These are phyloP conservation scores for Phytopythium helicoides DNA, from an alignment of 352 stramenopile species.

Conservation along the genomic window DNA sequence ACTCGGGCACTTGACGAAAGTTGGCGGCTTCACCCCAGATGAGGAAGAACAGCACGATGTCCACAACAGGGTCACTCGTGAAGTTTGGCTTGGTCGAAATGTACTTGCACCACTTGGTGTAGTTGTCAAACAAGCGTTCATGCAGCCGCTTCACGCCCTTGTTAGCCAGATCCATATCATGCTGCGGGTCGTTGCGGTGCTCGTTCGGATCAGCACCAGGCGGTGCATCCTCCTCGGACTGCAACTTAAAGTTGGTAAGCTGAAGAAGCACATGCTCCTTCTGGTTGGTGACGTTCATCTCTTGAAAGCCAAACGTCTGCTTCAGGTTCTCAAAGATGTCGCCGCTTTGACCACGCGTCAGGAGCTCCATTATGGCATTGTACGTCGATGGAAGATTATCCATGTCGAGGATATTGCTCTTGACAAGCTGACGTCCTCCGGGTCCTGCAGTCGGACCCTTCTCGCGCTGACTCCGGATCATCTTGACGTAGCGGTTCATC, in stretches of 20 bases:
- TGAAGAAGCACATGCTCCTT: slow-evolving; percentile 77
- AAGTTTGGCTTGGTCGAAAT: slow-evolving; percentile 78
- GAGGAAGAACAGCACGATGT: slow-evolving; percentile 84
- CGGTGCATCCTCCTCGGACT: slow-evolving; percentile 38
- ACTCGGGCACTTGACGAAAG: slow-evolving; percentile 80
- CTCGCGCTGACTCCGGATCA: slow-evolving; percentile 80
- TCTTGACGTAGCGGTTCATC: slow-evolving; percentile 87
- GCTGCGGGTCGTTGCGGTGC: slow-evolving; percentile 59
- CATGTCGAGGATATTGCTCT: slow-evolving; percentile 77
- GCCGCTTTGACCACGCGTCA: slow-evolving; percentile 40
- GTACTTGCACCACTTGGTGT: slow-evolving; percentile 89
- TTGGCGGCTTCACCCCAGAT: slow-evolving; percentile 86
- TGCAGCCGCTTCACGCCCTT: slow-evolving; percentile 82
- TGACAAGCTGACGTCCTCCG: slow-evolving; percentile 29
- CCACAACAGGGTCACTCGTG: slow-evolving; percentile 70
- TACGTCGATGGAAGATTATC: slow-evolving; percentile 63
- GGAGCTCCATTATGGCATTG: slow-evolving; percentile 51
- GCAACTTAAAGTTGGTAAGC: slow-evolving; percentile 82
- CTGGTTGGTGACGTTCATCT: slow-evolving; percentile 76
- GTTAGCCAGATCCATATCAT: slow-evolving; percentile 68
- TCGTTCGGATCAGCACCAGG: slow-evolving; percentile 19
- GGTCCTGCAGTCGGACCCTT: slow-evolving; percentile 33
- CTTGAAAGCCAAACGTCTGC: slow-evolving; percentile 96
- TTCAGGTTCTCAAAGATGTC: slow-evolving; percentile 92
- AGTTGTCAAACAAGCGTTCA: slow-evolving; percentile 77